A percentile compares a stretch with the other conserved stretches of the same genome.
phyloP scores from a whole-genome alignment of 495 filamentous ascomycete genomes.

The Parathielavia appendiculata region DNA sequence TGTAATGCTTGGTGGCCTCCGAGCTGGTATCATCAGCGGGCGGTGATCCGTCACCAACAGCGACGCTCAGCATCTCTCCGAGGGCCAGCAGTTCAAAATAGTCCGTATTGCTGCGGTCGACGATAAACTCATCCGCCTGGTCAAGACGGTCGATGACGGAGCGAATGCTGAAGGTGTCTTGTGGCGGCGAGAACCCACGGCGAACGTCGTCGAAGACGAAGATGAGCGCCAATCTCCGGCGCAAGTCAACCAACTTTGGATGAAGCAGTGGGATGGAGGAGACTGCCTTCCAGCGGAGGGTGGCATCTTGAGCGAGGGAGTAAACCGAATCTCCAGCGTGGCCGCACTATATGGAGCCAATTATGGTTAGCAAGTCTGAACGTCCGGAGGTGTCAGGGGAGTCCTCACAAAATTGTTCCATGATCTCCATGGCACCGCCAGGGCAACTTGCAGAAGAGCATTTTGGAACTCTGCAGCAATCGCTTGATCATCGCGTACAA shows the following conservation, averaged over 20 bases:
- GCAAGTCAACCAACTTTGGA: constrained; percentile 54
- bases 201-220: constrained; percentile 56
- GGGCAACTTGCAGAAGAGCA: constrained; percentile 14
- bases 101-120: constrained; percentile 49
- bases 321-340: constrained; percentile 52
- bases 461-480: constrained; percentile 28
- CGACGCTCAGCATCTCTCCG: constrained; percentile 63
- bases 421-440: constrained; percentile 16
- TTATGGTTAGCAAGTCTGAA: not conserved
- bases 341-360: constrained; percentile 41
- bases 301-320: constrained; percentile 43
- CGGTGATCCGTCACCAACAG: constrained; percentile 56
- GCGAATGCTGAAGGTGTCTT: constrained; percentile 47
- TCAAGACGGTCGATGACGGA: constrained; percentile 50
- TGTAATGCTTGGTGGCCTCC: constrained; percentile 50
- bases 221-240: constrained; percentile 66
- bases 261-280: constrained; percentile 56
- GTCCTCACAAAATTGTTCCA: constrained; percentile 26
- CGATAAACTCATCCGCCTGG: constrained; percentile 35
- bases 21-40: constrained; percentile 28
- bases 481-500: constrained; percentile 34
- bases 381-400: not conserved
- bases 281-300: constrained; percentile 47
- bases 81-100: constrained; percentile 61
- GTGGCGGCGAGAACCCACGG: constrained; percentile 41